Conservation (phyloP, 192 early-diverging fungal genomes). For the Podila verticillata region DNA sequence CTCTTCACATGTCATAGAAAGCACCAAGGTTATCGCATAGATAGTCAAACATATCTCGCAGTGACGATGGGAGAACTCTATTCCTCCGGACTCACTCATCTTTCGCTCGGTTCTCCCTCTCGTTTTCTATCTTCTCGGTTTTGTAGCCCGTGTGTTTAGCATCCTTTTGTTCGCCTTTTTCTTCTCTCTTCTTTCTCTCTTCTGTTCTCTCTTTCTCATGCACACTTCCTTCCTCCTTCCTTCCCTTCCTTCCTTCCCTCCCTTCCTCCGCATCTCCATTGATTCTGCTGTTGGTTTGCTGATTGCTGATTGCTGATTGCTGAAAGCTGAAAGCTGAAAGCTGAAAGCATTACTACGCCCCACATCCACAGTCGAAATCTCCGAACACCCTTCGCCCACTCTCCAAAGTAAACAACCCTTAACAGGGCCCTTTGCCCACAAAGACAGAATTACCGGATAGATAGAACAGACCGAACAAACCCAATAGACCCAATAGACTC, state of each 20-base stretch:
- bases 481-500: too few relatives aligned
- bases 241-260: neutral
- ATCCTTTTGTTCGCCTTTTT: neutral
- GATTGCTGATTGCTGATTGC: too few relatives aligned
- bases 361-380: too few relatives aligned
- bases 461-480: neutral
- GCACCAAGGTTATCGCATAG: too few relatives aligned
- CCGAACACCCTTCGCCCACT: too few relatives aligned
- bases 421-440: neutral
- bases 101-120: neutral
- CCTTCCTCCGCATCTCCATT: neutral
- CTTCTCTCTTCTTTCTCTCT: neutral
- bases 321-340: too few relatives aligned
- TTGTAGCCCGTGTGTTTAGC: neutral
- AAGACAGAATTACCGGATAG: neutral
- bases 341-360: too few relatives aligned
- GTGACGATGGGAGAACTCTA: neutral
- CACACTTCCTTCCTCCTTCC: neutral
- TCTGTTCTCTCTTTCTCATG: neutral
- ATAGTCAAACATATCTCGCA: too few relatives aligned
- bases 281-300: neutral
- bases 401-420: neutral
- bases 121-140: neutral
- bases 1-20: neutral
- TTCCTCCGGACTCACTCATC: neutral